Conservation (phyloP, 2,329 filamentous ascomycete species). For the Aspergillus thermomutatus region DNA sequence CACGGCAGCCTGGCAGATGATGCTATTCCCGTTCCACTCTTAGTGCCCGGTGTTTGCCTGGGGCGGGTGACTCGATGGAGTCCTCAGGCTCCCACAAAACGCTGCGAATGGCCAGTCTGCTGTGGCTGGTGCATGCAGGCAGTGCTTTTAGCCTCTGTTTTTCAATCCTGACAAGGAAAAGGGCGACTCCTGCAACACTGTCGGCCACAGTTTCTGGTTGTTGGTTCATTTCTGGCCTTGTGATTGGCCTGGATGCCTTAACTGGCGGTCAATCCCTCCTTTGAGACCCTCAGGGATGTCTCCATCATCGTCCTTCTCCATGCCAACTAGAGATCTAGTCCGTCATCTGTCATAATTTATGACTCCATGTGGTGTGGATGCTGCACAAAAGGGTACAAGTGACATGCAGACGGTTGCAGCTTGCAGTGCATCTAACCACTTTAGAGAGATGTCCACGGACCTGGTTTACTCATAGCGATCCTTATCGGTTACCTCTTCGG, state of each 20-base stretch:
- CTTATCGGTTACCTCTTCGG: background rate
- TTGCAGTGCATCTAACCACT: background rate
- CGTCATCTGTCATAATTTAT: background rate
- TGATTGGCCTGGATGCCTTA: slow-evolving; percentile 9
- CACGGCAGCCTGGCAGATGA: slow-evolving; percentile 7
- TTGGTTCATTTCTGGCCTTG: background rate
- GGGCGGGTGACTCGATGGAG: slow-evolving; percentile 9
- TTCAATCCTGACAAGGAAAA: background rate
- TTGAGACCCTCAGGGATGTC: background rate
- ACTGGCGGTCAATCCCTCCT: slow-evolving; percentile 9
- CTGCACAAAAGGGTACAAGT: background rate
- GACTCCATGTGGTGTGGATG: background rate
- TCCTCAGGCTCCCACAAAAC: slow-evolving; percentile 2
- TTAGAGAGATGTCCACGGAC: background rate
- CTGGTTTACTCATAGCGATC: background rate
- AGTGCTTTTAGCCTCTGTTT: slow-evolving; percentile 5
- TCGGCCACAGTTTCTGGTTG: slow-evolving; percentile 2
- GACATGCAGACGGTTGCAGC: background rate
- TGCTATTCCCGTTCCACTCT: background rate
- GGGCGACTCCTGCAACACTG: slow-evolving; percentile 6
- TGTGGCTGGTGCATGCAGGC: slow-evolving; percentile 10
- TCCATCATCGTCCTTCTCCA: background rate
- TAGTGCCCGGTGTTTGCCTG: background rate
- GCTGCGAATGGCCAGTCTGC: background rate
- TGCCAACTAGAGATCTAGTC: background rate